These are phyloP conservation scores for Paramarasmius palmivorus DNA, from an alignment of 1,284 basidiomycete species.

Conservation along the genomic window DNA sequence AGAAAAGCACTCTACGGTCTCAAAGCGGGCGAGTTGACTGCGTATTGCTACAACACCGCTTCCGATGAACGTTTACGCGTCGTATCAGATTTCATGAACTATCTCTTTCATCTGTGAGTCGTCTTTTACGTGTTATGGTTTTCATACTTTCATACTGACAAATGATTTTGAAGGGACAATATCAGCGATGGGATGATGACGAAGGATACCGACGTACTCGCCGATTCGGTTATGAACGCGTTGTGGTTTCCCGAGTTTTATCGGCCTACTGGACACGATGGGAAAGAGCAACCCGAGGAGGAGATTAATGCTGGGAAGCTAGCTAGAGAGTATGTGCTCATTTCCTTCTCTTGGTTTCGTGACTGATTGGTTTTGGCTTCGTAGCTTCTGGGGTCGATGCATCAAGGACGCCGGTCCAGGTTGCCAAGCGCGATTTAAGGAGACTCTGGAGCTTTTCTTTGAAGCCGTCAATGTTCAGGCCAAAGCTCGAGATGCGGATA, in stretches of 20 bases:
- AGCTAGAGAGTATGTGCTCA: constrained; percentile 54
- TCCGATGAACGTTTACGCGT: constrained; percentile 58
- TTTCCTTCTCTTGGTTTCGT: constrained; percentile 11
- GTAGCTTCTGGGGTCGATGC: constrained; percentile 54
- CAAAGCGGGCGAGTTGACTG: constrained; percentile 68
- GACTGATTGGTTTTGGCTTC: constrained; percentile 10
- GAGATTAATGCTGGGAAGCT: constrained; percentile 50
- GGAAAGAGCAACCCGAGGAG: constrained; percentile 34
- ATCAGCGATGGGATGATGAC: constrained; percentile 59
- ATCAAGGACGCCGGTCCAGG: constrained; percentile 49
- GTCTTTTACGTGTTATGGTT: constrained; percentile 12
- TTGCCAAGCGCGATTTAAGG: constrained; percentile 55
- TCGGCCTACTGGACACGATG: constrained; percentile 34
- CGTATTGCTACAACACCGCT: constrained; percentile 60
- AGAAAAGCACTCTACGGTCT: constrained; percentile 54
- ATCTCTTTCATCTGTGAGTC: constrained; percentile 51
- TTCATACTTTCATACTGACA: too few relatives aligned
- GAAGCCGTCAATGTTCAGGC: constrained; percentile 54
- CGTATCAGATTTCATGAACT: constrained; percentile 60
- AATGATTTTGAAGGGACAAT: constrained; percentile 50
- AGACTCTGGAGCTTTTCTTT: constrained; percentile 55
- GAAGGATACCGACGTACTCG: constrained; percentile 45
- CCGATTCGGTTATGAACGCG: constrained; percentile 53
- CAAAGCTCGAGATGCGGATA: constrained; percentile 46
- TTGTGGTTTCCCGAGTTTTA: constrained; percentile 47